These are phyloP conservation scores for Suhomyces yuchorum DNA, from an alignment of 1,139 yeast genomes.

Conservation along the genomic window DNA sequence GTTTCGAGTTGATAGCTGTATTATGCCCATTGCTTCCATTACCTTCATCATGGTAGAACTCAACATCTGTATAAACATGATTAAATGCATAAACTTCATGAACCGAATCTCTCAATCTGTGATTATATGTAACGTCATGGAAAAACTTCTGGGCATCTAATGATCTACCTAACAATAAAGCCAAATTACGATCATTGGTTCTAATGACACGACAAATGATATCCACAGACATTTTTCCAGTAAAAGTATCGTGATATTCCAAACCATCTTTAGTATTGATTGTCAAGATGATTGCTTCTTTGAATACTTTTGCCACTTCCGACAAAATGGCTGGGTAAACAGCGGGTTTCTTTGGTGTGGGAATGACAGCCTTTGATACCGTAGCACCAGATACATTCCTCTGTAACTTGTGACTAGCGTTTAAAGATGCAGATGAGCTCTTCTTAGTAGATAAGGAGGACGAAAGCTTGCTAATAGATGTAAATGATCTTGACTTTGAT, in stretches of 20 bases:
- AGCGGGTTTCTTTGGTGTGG: slow-evolving; percentile 52
- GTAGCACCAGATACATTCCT: slow-evolving; percentile 36
- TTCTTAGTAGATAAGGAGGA: slow-evolving; percentile 45
- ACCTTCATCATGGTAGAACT: slow-evolving; percentile 37
- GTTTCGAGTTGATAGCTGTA: slow-evolving; percentile 28
- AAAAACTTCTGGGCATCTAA: slow-evolving; percentile 92
- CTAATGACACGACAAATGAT: slow-evolving; percentile 79
- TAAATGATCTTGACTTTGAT: slow-evolving; percentile 47
- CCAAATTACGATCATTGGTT: slow-evolving; percentile 89
- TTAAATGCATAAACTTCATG: slow-evolving; percentile 88
- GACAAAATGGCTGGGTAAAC: slow-evolving; percentile 91
- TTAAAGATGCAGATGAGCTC: slow-evolving; percentile 37
- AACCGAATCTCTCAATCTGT: slow-evolving; percentile 82
- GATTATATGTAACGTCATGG: slow-evolving; percentile 95
- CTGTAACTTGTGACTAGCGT: slow-evolving; percentile 24
- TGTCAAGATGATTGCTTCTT: slow-evolving; percentile 68
- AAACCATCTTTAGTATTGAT: slow-evolving; percentile 92
- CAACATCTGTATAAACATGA: slow-evolving; percentile 52
- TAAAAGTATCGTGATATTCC: slow-evolving; percentile 90
- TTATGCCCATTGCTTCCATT: slow-evolving; percentile 20
- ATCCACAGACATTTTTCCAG: slow-evolving; percentile 94
- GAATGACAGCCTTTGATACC: slow-evolving; percentile 41
- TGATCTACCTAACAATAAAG: slow-evolving; percentile 84
- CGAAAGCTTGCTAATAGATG: slow-evolving; percentile 46
- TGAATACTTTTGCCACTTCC: slow-evolving; percentile 77